Base-by-base conservation (phyloP, 2,329 filamentous ascomycete genomes). In the Sclerotinia spermophila region DNA sequence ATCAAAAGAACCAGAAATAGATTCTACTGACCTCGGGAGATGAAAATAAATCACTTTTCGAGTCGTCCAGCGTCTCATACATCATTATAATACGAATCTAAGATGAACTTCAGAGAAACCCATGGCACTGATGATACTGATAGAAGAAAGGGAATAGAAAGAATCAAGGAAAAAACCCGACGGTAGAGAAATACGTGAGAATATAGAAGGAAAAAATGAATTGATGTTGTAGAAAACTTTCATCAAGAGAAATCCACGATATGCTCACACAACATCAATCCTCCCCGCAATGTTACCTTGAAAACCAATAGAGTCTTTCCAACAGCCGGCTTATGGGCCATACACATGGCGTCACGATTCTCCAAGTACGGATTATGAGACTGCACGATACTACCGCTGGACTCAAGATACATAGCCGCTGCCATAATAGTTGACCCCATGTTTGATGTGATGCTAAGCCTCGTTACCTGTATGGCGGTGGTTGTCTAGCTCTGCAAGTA, bases 1-100 rank as follows among this genome's bases (percentile, higher is more conserved):
- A 62, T 42, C 51, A 33, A 24, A 56, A 55, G 45, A 33, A 21
- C 70, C 59, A 40, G 38, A 59, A 69, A 69, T 65, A 69, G 59
- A 55, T 53, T 42, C 27, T 48, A 77, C 77, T 77, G 68, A 79
- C 78, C 77, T 78, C 72, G 68, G 69, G 74, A 53, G 67, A 69
- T 35, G 74, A 71, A 73, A 73, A 76, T 71, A 74, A 44, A 56
- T 78, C 38, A 72, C 45, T 72, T 65, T 72, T 58, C 73, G 77
- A 76, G 77, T 74, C 77, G 77, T 68, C 77, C 77, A 77, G 77
- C 77, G 78, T 78, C 78, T 75, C 76, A 75, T 73, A 75, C 77
- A 79, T 79, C 74, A 76, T 79, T 78, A 78, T 70, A 73, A 75
- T 44, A 70, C 71, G 74, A 75, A 64, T 58, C 71, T 65, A 74